Conservation (phyloP, 345 rosid genomes). For the Corymbia maculata region DNA sequence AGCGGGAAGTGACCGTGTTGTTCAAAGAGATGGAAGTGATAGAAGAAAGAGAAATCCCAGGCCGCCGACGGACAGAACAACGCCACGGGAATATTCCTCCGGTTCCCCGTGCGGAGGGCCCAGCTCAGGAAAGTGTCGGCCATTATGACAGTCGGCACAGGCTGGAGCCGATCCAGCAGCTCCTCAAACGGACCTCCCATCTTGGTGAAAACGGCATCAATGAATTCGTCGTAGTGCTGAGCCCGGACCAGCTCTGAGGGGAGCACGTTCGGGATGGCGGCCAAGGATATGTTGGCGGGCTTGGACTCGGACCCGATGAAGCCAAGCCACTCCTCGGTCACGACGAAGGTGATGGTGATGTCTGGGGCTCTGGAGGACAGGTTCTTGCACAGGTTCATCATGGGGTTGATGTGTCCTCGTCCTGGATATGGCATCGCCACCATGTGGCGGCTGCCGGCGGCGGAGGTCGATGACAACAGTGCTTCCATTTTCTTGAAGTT, state of each 20-base stretch:
- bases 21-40: conserved; percentile 12
- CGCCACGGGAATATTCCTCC: conserved; percentile 43
- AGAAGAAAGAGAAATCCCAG: conserved; percentile 12
- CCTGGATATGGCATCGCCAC: conserved; percentile 28
- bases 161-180: conserved; percentile 14
- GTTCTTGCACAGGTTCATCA: conserved; percentile 25
- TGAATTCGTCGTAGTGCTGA: not conserved
- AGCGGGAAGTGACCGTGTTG: conserved; percentile 12
- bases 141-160: conserved; percentile 9
- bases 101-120: conserved; percentile 18
- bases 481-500: not conserved
- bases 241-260: conserved; percentile 20
- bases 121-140: conserved; percentile 24
- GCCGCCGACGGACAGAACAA: conserved; percentile 36
- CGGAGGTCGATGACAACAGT: not conserved
- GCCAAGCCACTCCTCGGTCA: conserved; percentile 24
- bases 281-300: conserved; percentile 4
- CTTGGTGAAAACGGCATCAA: conserved; percentile 7
- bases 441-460: not conserved
- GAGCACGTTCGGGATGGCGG: conserved; percentile 14
- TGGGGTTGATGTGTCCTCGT: conserved; percentile 21
- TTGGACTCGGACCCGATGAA: conserved; percentile 2
- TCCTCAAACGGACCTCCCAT: conserved; percentile 13
- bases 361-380: conserved; percentile 4
- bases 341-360: conserved; percentile 14